These are phyloP conservation scores for Yarrowia galli DNA, from an alignment of 1,139 yeast species.

Conservation along the genomic window DNA sequence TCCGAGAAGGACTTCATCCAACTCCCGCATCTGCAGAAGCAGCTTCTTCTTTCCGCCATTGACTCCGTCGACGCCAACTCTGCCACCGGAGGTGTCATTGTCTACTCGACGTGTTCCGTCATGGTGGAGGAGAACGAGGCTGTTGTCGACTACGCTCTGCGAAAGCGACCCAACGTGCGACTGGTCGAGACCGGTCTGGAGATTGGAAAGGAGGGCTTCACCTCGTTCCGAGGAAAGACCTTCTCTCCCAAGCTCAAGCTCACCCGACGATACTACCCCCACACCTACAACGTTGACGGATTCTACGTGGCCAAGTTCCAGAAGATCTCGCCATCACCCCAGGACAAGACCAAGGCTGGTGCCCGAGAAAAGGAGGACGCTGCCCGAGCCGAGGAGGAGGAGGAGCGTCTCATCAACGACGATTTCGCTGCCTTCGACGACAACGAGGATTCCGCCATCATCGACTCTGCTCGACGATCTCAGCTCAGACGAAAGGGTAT, in stretches of 20 bases:
- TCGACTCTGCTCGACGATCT: slow-evolving; percentile 75
- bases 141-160: slow-evolving; percentile 96
- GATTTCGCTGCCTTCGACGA: slow-evolving; percentile 87
- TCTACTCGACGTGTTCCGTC: slow-evolving; percentile 97
- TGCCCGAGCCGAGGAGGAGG: slow-evolving; percentile 76
- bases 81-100: slow-evolving; percentile 91
- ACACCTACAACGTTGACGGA: slow-evolving; percentile 97
- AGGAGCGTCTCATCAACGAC: slow-evolving; percentile 80
- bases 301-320: slow-evolving; percentile 96
- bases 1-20: slow-evolving; percentile 96
- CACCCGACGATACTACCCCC: slow-evolving; percentile 97
- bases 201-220: slow-evolving; percentile 96
- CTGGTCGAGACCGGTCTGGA: slow-evolving; percentile 92
- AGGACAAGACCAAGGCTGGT: slow-evolving; percentile 74
- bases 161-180: slow-evolving; percentile 95
- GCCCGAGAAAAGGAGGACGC: slow-evolving; percentile 84
- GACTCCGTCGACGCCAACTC: slow-evolving; percentile 96
- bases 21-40: slow-evolving; percentile 96
- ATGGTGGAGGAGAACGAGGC: slow-evolving; percentile 99
- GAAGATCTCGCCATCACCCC: slow-evolving; percentile 83
- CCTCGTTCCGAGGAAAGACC: slow-evolving; percentile 90
- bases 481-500: slow-evolving; percentile 81
- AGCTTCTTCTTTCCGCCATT: slow-evolving; percentile 88
- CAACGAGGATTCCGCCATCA: slow-evolving; percentile 75
- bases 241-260: slow-evolving; percentile 78